Conservation (phyloP, 2,329 filamentous ascomycete species). For the Alternaria alternata region DNA sequence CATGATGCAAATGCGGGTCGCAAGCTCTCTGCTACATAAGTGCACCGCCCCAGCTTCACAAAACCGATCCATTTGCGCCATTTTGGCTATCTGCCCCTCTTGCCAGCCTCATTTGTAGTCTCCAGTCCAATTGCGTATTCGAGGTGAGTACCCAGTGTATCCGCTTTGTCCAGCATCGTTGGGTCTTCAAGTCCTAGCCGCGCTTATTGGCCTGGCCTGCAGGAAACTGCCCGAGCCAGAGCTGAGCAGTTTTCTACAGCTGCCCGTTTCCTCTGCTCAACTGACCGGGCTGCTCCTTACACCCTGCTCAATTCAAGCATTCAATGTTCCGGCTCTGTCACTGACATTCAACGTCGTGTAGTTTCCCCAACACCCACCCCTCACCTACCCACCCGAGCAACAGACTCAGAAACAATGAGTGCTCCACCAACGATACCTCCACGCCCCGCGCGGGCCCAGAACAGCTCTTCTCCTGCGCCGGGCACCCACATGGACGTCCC, state of each 20-base stretch:
- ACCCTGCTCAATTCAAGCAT: constrained; percentile 28
- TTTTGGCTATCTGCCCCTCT: constrained; percentile 19
- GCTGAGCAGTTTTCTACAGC: constrained; percentile 25
- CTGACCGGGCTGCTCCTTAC: constrained; percentile 33
- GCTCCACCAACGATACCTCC: constrained; percentile 66
- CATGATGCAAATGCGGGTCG: constrained; percentile 45
- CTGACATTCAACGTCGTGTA: constrained; percentile 32
- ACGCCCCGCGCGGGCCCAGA: constrained; percentile 65
- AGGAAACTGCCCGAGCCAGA: constrained; percentile 22
- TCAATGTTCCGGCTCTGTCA: constrained; percentile 25
- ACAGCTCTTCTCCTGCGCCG: constrained; percentile 51
- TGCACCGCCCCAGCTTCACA: constrained; percentile 28
- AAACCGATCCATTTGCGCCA: constrained; percentile 25
- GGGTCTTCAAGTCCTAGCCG: constrained; percentile 22
- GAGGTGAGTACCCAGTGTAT: constrained; percentile 22
- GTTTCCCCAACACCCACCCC: constrained; percentile 21
- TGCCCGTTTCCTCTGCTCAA: constrained; percentile 19
- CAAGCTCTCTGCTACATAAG: constrained; percentile 39
- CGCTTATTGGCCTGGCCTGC: constrained; percentile 28
- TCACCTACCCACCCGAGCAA: constrained; percentile 21
- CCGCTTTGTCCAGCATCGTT: constrained; percentile 31
- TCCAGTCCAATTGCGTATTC: constrained; percentile 19
- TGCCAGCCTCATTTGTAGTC: constrained; percentile 7
- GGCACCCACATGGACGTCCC: constrained; percentile 65
- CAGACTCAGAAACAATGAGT: constrained; percentile 53